phyloP scores from a whole-genome alignment of 1,284 basidiomycete species.

The Naganishia liquefaciens region DNA sequence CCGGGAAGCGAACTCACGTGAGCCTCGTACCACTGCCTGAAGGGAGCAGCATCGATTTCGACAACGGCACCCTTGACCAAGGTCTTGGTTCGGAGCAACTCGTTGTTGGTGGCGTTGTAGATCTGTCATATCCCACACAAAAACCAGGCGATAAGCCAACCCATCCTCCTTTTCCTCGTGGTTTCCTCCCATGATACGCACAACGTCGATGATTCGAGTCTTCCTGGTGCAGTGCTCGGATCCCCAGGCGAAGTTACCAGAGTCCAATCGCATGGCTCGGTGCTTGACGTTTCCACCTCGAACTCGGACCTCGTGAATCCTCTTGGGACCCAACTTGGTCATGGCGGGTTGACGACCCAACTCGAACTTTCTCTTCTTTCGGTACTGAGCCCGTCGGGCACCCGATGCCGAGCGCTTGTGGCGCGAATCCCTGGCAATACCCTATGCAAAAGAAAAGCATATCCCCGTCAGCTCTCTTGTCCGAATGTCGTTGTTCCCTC shows the following conservation, averaged over 20 bases:
- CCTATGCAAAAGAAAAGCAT: conserved; percentile 45
- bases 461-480: conserved; percentile 20
- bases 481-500: conserved; percentile 4
- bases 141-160: conserved; percentile 18
- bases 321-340: conserved; percentile 92
- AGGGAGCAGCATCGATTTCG: conserved; percentile 92
- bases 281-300: conserved; percentile 92
- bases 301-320: conserved; percentile 86
- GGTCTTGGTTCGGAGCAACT: conserved; percentile 96
- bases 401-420: conserved; percentile 93
- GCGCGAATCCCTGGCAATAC: conserved; percentile 91
- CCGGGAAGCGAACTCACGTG: conserved; percentile 67
- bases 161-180: not conserved
- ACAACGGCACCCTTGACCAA: conserved; percentile 93
- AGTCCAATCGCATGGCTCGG: conserved; percentile 88
- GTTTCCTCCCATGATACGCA: conserved; percentile 58
- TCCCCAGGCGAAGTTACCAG: conserved; percentile 95
- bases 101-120: conserved; percentile 98
- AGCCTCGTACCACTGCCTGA: conserved; percentile 97
- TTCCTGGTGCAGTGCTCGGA: conserved; percentile 89
- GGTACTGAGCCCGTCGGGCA: conserved; percentile 83
- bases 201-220: conserved; percentile 90
- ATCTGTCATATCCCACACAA: conserved; percentile 59
- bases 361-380: conserved; percentile 99
- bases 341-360: conserved; percentile 92